A percentile compares a stretch with the other conserved stretches of the same genome.
phyloP scores from a whole-genome alignment of 2,329 filamentous ascomycete genomes.

The Exophiala viscosa region DNA sequence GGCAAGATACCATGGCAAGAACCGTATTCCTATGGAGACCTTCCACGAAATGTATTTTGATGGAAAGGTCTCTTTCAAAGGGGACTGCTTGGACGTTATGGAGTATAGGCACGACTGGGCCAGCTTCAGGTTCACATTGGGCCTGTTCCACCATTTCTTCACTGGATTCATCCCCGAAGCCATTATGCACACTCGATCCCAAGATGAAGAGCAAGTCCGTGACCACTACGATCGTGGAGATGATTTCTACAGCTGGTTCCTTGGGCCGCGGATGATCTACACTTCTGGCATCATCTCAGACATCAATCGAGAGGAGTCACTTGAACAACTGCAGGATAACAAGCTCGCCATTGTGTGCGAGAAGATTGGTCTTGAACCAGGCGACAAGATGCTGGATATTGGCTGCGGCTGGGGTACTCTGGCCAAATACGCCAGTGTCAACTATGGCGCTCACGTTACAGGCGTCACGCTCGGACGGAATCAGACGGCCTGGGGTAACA shows the following conservation, averaged over 20 bases:
- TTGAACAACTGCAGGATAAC: conserved; percentile 97
- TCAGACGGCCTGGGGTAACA: conserved; percentile 96
- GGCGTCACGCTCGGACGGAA: conserved; percentile 94
- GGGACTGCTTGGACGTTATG: conserved; percentile 80
- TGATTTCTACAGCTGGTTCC: conserved; percentile 98
- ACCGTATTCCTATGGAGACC: conserved; percentile 71
- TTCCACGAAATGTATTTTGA: conserved; percentile 99
- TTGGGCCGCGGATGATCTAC: conserved; percentile 98
- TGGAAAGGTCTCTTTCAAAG: conserved; percentile 91
- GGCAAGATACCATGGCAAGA: conserved; percentile 47
- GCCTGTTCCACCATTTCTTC: conserved; percentile 83
- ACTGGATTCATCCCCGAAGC: conserved; percentile 84
- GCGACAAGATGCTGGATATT: conserved; percentile 84
- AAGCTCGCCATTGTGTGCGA: conserved; percentile 93
- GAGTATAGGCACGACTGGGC: conserved; percentile 98
- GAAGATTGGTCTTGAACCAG: conserved; percentile 80
- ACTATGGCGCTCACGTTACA: conserved; percentile 81
- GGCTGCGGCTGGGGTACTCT: conserved; percentile 98
- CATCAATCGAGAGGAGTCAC: conserved; percentile 77
- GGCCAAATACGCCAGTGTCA: conserved; percentile 83
- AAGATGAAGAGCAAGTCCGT: conserved; percentile 95
- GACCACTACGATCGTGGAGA: conserved; percentile 92
- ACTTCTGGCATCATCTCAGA: conserved; percentile 93
- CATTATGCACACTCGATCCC: conserved; percentile 85
- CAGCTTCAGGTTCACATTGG: conserved; percentile 83